These are phyloP conservation scores for Alternaria postmessia DNA, from an alignment of 2,329 filamentous ascomycete species.

Conservation along the genomic window DNA sequence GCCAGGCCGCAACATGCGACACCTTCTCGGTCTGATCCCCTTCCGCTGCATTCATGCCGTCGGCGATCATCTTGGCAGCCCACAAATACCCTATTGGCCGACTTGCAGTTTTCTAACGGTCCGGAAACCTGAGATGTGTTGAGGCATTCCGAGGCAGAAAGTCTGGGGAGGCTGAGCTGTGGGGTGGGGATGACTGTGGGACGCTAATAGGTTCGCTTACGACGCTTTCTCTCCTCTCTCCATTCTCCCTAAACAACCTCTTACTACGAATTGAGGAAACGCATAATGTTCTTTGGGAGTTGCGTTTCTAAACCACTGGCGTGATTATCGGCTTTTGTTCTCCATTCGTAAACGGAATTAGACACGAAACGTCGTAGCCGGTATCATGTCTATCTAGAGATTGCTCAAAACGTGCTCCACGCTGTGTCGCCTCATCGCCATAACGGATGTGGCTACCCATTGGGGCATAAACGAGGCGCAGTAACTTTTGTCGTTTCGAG, in stretches of 20 bases:
- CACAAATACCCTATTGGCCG: background rate
- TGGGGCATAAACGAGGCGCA: conserved; percentile 23
- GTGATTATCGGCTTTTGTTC: conserved; percentile 18
- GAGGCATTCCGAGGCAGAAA: conserved; percentile 17
- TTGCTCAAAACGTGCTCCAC: conserved; percentile 2
- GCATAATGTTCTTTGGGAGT: conserved; percentile 29
- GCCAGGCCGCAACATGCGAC: conserved; percentile 25
- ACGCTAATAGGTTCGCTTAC: conserved; percentile 19
- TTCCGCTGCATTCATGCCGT: conserved; percentile 12
- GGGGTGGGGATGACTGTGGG: conserved; percentile 14
- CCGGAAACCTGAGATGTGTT: conserved; percentile 30
- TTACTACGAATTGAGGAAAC: conserved; percentile 22
- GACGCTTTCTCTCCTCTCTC: background rate
- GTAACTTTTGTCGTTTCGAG: conserved; percentile 32
- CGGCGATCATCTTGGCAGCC: conserved; percentile 9
- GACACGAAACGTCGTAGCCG: conserved; percentile 25
- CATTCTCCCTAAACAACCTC: background rate
- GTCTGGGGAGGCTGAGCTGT: conserved; percentile 17
- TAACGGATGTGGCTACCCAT: conserved; percentile 17
- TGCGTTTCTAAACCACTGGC: conserved; percentile 30
- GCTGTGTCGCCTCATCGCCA: conserved; percentile 19
- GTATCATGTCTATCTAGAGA: conserved; percentile 5
- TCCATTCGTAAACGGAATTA: conserved; percentile 32
- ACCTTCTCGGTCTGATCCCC: conserved; percentile 32
- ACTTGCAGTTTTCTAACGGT: conserved; percentile 24